These are phyloP conservation scores for Yamadazyma epiphylla DNA, from an alignment of 1,139 yeast genomes.

Conservation along the genomic window DNA sequence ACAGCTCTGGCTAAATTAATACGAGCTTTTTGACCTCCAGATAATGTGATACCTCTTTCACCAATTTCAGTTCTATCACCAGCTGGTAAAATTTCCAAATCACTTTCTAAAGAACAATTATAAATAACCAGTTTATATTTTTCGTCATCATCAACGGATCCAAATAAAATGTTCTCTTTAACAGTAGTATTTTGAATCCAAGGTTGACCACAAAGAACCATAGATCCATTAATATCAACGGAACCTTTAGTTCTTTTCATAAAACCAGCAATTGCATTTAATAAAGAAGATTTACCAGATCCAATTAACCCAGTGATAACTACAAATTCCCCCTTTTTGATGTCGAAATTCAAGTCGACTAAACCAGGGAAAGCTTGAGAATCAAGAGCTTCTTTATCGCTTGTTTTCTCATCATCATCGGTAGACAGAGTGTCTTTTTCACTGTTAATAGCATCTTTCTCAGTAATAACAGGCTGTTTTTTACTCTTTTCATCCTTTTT, in stretches of 20 bases:
- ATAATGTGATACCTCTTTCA: conserved; percentile 45
- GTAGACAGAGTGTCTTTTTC: conserved; percentile 9
- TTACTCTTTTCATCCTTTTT: conserved; percentile 8
- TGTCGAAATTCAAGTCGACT: conserved; percentile 34
- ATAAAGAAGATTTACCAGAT: conserved; percentile 65
- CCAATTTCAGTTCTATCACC: conserved; percentile 48
- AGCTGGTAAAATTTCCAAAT: conserved; percentile 35
- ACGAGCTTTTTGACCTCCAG: conserved; percentile 50
- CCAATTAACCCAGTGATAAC: conserved; percentile 74
- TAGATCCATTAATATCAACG: conserved; percentile 35
- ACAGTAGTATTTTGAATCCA: conserved; percentile 44
- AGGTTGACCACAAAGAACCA: conserved; percentile 49
- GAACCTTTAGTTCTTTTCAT: conserved; percentile 45
- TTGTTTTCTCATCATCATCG: conserved; percentile 4
- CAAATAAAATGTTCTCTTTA: conserved; percentile 37
- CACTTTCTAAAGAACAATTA: conserved; percentile 34
- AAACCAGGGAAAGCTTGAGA: conserved; percentile 7
- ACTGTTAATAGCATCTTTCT: conserved; percentile 5
- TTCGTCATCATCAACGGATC: conserved; percentile 21
- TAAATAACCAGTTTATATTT: conserved; percentile 27
- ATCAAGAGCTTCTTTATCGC: conserved; percentile 2
- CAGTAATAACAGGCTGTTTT: no score
- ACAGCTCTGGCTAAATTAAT: conserved; percentile 45
- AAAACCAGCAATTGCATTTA: conserved; percentile 52
- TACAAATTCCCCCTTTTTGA: conserved; percentile 57